Base-by-base conservation (phyloP, 441 rosid genomes). In the Biscutella laevigata region DNA sequence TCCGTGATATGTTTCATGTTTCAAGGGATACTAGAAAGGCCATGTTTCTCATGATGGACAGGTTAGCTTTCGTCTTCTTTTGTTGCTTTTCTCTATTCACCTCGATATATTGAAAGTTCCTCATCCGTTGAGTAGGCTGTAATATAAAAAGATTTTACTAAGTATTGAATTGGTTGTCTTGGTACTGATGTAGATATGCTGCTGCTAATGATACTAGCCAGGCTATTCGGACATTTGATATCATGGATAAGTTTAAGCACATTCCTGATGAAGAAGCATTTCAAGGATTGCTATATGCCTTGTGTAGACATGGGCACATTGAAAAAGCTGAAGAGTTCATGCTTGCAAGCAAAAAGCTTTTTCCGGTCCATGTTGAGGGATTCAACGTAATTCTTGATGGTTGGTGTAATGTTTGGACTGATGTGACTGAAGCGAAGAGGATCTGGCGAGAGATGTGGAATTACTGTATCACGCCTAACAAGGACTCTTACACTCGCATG, bases 281-380 rank as follows among this genome's bases (percentile, higher is more conserved):
- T 59, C 56, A 45, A 35, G 58, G 62, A 46, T 75, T 82, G 54
- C 15, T 90, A 37, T 61, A 49, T 53, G 64, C 79, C 24, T 78
- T 90, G 15, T 90, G 95, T 61, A 74, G 62, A 57, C 66, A 84
- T 58, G 97, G 95, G 16, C 74, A 81, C 68, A 71, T 87, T 35
- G 97, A 90, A 66, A 87, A 90, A 69, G 95, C 94, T 9, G 88
- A 86, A 69, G 91, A 90, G 72, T 81, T 80, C 59, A 82, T 86
- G 97, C 78, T 90, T 58, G 60, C 49, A 35, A 90, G 74, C 54
- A 84, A 79, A 72, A 84, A 81, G 73, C 71, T 84, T 39, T 86
- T 86, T 65, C 92, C 94, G 0, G 20, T 90, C 60, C 76, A 65
- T 16, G 66, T 75, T 16, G 72, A 71, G 6, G 75, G 81, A 37